Evolutionary conservation across 306 rosid species (phyloP).

Genomic region (Canavalia ensiformis): DNA sequence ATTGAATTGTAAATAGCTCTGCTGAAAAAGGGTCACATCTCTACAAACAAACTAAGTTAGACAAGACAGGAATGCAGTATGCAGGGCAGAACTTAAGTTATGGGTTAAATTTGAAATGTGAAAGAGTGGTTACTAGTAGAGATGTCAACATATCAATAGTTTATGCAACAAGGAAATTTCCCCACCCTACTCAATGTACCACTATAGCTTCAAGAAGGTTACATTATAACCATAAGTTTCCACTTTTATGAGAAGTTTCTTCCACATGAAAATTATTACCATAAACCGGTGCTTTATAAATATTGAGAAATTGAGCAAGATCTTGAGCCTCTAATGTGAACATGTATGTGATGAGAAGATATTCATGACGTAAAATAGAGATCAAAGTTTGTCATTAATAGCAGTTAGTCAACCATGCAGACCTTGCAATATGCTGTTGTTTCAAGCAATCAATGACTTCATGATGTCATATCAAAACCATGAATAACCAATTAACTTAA

Average conservation of each 20-base stretch:
- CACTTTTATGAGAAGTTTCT: background rate
- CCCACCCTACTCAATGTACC: background rate
- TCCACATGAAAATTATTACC: background rate
- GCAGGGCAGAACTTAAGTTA: constrained; percentile 27
- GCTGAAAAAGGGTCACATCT: constrained; percentile 91
- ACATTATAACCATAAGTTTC: background rate
- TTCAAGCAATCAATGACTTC: background rate
- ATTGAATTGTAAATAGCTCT: constrained; percentile 64
- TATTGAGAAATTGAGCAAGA: background rate
- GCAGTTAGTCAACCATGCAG: constrained; percentile 23
- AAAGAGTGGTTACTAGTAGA: constrained; percentile 29
- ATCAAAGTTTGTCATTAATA: constrained; percentile 14
- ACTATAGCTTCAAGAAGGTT: constrained; percentile 4
- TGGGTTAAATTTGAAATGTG: background rate
- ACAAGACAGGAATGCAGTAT: constrained; percentile 11
- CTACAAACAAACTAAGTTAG: constrained; percentile 52
- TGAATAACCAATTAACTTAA: background rate
- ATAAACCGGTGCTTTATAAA: no score
- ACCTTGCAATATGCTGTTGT: background rate
- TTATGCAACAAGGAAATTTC: background rate
- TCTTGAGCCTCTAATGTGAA: constrained; percentile 14
- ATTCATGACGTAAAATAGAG: background rate
- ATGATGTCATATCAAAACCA: background rate
- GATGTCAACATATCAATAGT: background rate
- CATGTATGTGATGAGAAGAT: background rate